Percentiles rank a stretch among this genome's conserved stretches.
Evolutionary conservation across 176 grass and related monocot species (phyloP).

Genomic region (Musa beccarii): DNA sequence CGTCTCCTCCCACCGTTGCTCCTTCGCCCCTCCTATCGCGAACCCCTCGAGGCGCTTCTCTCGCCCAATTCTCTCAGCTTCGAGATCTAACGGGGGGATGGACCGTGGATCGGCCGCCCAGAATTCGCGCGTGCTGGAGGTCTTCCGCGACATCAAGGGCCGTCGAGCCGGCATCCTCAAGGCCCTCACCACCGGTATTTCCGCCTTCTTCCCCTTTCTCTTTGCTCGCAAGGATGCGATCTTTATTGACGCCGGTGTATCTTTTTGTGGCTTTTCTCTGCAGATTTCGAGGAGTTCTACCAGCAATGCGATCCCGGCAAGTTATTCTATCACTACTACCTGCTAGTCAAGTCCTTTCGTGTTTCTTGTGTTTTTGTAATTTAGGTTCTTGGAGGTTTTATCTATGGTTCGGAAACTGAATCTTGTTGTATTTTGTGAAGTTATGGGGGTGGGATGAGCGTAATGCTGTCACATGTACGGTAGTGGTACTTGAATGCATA

Average conservation of each 20-base stretch:
- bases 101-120: slow-evolving; percentile 5
- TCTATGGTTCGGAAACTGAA: background rate
- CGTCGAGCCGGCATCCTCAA: slow-evolving; percentile 6
- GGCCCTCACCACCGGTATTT: slow-evolving; percentile 5
- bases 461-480: background rate
- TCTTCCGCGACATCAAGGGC: slow-evolving; percentile 11
- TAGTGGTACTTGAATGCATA: background rate
- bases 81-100: background rate
- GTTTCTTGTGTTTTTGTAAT: background rate
- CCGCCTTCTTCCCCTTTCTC: background rate
- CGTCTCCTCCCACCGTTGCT: background rate
- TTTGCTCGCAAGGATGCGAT: background rate
- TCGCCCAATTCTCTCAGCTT: background rate
- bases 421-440: background rate
- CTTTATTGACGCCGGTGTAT: background rate
- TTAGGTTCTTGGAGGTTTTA: background rate
- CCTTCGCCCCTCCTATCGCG: background rate
- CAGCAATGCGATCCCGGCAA: slow-evolving; percentile 11
- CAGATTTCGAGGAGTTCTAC: slow-evolving; percentile 6
- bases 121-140: background rate
- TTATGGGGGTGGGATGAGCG: background rate
- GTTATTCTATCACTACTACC: background rate
- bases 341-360: background rate
- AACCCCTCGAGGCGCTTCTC: background rate
- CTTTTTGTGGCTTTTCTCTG: background rate